phyloP scores from a whole-genome alignment of 805 yeast species.

The Barnettozyma wickerhamii region DNA sequence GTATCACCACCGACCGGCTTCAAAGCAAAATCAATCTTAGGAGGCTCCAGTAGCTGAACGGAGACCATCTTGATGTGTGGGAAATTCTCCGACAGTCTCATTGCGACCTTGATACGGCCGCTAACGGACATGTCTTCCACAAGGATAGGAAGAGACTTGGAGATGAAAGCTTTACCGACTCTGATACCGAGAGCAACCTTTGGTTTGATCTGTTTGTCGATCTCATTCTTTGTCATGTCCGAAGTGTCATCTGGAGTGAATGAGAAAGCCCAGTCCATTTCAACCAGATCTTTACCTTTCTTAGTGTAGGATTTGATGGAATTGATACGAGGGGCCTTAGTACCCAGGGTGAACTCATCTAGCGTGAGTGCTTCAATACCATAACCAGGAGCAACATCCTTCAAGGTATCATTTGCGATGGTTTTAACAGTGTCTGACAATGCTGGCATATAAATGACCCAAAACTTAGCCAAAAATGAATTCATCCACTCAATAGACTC shows the following conservation, averaged over 20 bases:
- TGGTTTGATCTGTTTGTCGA: constrained; percentile 67
- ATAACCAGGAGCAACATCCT: constrained; percentile 75
- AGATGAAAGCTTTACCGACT: constrained; percentile 75
- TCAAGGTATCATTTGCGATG: constrained; percentile 62
- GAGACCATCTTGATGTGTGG: constrained; percentile 78
- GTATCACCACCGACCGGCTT: constrained; percentile 90
- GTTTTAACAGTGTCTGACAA: constrained; percentile 69
- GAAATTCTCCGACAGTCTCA: constrained; percentile 57
- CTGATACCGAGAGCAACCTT: constrained; percentile 78
- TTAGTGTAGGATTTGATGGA: constrained; percentile 70
- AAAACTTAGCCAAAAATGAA: constrained; percentile 69
- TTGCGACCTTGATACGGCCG: constrained; percentile 63
- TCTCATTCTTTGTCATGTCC: constrained; percentile 76
- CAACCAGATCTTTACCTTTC: constrained; percentile 60
- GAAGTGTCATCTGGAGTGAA: constrained; percentile 81
- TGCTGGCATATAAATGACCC: constrained; percentile 89
- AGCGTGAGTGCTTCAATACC: constrained; percentile 72
- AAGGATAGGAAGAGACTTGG: constrained; percentile 70
- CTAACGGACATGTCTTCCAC: constrained; percentile 77
- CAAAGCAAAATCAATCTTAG: constrained; percentile 70
- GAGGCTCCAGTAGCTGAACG: constrained; percentile 71
- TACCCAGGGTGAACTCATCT: constrained; percentile 76
- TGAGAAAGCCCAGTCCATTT: constrained; percentile 81
- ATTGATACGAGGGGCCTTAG: constrained; percentile 74
- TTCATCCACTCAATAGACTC: constrained; percentile 85